Evolutionary conservation across 2,329 filamentous ascomycete genomes (phyloP), one percentile per base, ranked within the genome.

Genomic region (Neopestalotiopsis clavispora): DNA sequence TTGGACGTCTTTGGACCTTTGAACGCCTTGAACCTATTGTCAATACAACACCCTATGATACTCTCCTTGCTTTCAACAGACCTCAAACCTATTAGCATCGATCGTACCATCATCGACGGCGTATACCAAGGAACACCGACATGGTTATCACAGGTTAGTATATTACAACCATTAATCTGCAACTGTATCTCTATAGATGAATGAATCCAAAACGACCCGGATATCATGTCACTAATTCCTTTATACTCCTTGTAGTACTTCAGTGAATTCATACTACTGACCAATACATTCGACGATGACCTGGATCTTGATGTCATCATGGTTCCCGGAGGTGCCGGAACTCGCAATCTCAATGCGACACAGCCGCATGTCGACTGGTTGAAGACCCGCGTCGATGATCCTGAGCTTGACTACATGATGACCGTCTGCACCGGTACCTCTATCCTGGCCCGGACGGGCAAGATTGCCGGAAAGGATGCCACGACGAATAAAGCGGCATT

Each of bases 1-100:
- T 68, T 78, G 32, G 77, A 78, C 63, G 72, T 78, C 12, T 78
- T 78, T 67, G 76, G 77, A 1, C 76, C 76, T 10, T 66, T 79
- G 7, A 70, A 73, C 49, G 71, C 72, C 34, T 69, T 79, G 10
- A 78, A 77, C 69, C 67, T 72, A 6, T 69, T 77, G 17, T 74
- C 75, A 42, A 61, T 66, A n/a, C 68, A 58, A 10, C 65, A 74
- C 59, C 70, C 69, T 3, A 73, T 76, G 67, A 75, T 73, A 38
- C 68, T 78, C 13, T 73, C 69, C 13, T 68, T 78, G 7, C 58
- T 78, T 13, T 71, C 75, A 2, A 68, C 66, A 23, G 69, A 72
- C 65, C 56, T 75, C 14, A 59, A 70, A 5, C 74, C 75, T 9
- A 62, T 76, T 17, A 74, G 73, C 40, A 71, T 70, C 64, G 73